Conservation (phyloP, 306 rosid species). For the Quercus rubra region DNA sequence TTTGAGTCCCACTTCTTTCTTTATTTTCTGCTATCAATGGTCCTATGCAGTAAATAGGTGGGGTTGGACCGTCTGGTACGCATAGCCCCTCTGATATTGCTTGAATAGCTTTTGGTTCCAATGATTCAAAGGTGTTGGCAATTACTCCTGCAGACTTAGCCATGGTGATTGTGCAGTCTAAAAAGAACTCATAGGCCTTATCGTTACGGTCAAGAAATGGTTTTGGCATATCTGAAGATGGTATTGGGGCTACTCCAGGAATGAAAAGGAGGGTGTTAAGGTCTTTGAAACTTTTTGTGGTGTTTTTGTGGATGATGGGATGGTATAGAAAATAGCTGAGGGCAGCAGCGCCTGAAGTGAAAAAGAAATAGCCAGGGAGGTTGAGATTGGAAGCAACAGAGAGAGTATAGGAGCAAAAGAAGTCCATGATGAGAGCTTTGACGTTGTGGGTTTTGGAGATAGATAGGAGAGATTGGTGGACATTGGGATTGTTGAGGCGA, state of each 20-base stretch:
- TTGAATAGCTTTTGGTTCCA: conserved; percentile 20
- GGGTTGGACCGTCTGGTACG: conserved; percentile 16
- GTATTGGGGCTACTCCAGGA: conserved; percentile 21
- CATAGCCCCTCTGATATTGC: conserved; percentile 36
- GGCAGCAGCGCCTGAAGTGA: conserved; percentile 27
- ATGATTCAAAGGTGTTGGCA: conserved; percentile 36
- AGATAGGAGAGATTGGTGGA: conserved; percentile 11
- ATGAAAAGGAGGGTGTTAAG: background rate
- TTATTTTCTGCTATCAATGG: conserved; percentile 22
- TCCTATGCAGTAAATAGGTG: conserved; percentile 34
- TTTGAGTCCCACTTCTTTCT: background rate
- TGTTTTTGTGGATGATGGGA: conserved; percentile 14
- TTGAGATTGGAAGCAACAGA: conserved; percentile 20
- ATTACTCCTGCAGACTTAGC: conserved; percentile 33
- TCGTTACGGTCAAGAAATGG: conserved; percentile 28
- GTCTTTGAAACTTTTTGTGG: conserved; percentile 20
- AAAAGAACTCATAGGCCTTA: conserved; percentile 6
- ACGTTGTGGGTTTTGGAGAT: conserved; percentile 12
- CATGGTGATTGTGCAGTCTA: background rate
- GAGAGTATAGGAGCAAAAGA: conserved; percentile 26
- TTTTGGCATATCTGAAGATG: conserved; percentile 16
- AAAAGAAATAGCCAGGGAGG: conserved; percentile 34
- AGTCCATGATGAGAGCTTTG: conserved; percentile 40
- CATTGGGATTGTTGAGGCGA: conserved; percentile 17
- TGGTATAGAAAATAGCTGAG: conserved; percentile 4